Evolutionary conservation across 805 yeast species (phyloP).

Genomic region (Ogataea chonburiensis): DNA sequence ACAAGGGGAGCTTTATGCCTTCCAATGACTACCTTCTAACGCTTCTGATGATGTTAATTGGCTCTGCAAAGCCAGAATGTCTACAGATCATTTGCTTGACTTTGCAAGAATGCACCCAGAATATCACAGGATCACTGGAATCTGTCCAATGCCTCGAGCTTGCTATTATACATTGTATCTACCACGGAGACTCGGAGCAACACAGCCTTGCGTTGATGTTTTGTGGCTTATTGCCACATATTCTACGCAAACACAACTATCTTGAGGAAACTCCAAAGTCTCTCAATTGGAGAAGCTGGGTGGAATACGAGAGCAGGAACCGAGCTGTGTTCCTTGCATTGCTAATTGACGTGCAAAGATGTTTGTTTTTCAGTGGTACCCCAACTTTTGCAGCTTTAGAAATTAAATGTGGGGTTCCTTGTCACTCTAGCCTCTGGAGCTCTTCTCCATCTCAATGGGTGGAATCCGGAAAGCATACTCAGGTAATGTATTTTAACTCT

Average conservation of each 20-base stretch:
- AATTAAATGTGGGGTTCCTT: constrained; percentile 12
- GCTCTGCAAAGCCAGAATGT: not conserved
- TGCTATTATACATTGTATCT: not conserved
- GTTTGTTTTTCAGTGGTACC: constrained; percentile 15
- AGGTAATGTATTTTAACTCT: constrained; percentile 2
- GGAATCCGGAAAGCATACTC: constrained; percentile 2
- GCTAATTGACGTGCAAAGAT: constrained; percentile 16
- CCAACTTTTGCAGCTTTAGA: constrained; percentile 16
- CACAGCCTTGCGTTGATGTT: constrained; percentile 13
- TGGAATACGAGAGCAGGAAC: constrained; percentile 13
- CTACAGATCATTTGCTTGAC: not conserved
- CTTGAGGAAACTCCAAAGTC: constrained; percentile 2
- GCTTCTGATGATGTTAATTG: constrained; percentile 5
- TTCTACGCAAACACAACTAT: constrained; percentile 12
- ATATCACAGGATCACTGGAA: constrained; percentile 7
- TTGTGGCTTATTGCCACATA: constrained; percentile 13
- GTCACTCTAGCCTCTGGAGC: constrained; percentile 14
- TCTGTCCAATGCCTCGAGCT: constrained; percentile 8
- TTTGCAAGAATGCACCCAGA: not conserved
- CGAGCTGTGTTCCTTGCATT: constrained; percentile 16
- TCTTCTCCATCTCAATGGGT: constrained; percentile 9
- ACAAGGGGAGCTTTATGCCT: constrained; percentile 13
- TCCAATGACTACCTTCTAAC: constrained; percentile 7
- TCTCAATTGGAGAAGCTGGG: constrained; percentile 14
- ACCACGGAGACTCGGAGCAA: constrained; percentile 9